Base-by-base conservation (phyloP, 2,329 filamentous ascomycete genomes). In the Exophiala spinifera region DNA sequence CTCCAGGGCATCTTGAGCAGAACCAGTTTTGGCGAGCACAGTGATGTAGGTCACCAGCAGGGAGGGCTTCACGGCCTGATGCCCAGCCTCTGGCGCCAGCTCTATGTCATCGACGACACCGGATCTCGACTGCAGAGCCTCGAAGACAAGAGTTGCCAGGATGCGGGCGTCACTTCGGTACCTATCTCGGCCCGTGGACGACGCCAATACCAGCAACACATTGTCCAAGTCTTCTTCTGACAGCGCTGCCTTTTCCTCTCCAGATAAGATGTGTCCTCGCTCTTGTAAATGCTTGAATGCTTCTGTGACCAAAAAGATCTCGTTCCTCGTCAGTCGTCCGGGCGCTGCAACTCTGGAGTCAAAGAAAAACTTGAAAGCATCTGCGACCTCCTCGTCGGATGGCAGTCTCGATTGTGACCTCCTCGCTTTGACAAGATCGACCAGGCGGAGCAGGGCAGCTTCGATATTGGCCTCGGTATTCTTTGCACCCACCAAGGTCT, bases 351-450 rank as follows among this genome's bases (percentile, higher is more conserved):
- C 74, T 59, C 70, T 87, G 79, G 67, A 76, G 15, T 73, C 67
- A 63, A 92, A 84, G 60, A 91, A 85, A 8, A 76, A 72, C 51
- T 74, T 76, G 69, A 88, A 85, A 4, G 87, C 88, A 33, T 80
- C 74, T 0, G 82, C 70, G 2, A 96, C 74, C 31, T 88, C 82
- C n/a, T 77, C 69, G 2, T 77, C 73, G 0, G 81, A 70, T 14
- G 89, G 90, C 8, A 83, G 80, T 31, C 89, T 81, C 33, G 84
- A 76, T 48, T 81, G 78, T 52, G 88, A 79, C 48, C 80, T 77
- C 61, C 85, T 74, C 56, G 83, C 80, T 61, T 82, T 81, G 49
- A 81, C 76, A 68, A 89, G 80, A 55, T 88, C 80, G 64, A 88
- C 80, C 73, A 96, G 49, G 40, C 54, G 60, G 42, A 53, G 52